Evolutionary conservation across 768 basidiomycete genomes (phyloP).

Genomic region (Pleurotus platypus): DNA sequence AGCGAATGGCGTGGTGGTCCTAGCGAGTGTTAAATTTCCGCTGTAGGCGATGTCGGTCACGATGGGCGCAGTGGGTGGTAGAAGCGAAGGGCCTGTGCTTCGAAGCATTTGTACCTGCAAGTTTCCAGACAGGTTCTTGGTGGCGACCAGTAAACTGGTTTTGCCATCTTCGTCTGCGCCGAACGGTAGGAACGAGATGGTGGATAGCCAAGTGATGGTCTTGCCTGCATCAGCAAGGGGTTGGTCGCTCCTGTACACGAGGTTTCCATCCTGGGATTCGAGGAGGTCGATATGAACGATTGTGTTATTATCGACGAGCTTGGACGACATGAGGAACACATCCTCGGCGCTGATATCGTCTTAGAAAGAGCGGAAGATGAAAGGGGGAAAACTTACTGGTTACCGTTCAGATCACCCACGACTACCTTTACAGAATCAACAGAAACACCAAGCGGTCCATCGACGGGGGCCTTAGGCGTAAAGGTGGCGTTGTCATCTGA

Average conservation of each 20-base stretch:
- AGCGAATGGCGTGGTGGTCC: not conserved
- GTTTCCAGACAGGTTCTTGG: slow-evolving; percentile 2
- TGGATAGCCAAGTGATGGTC: not conserved
- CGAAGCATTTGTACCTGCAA: slow-evolving; percentile 3
- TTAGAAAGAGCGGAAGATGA: not conserved
- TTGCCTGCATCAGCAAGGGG: not conserved
- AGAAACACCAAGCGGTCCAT: not conserved
- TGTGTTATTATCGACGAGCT: not conserved
- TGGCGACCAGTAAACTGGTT: slow-evolving; percentile 3
- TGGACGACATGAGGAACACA: slow-evolving; percentile 6
- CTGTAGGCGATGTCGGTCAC: not conserved
- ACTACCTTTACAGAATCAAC: not conserved
- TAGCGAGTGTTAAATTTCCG: not conserved
- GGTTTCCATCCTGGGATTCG: not conserved
- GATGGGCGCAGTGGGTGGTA: not conserved
- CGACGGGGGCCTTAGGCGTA: not conserved
- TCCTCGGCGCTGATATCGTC: slow-evolving; percentile 2
- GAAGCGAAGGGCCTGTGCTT: slow-evolving; percentile 1
- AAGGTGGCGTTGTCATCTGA: not conserved
- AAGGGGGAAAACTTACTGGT: not conserved
- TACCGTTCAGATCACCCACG: not conserved
- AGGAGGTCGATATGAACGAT: slow-evolving; percentile 2
- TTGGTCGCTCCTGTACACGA: not conserved
- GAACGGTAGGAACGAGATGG: slow-evolving; percentile 1
- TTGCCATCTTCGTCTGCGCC: slow-evolving; percentile 5